Conservation (phyloP, 2,329 filamentous ascomycete genomes). For the Sclerotinia spermophila region DNA sequence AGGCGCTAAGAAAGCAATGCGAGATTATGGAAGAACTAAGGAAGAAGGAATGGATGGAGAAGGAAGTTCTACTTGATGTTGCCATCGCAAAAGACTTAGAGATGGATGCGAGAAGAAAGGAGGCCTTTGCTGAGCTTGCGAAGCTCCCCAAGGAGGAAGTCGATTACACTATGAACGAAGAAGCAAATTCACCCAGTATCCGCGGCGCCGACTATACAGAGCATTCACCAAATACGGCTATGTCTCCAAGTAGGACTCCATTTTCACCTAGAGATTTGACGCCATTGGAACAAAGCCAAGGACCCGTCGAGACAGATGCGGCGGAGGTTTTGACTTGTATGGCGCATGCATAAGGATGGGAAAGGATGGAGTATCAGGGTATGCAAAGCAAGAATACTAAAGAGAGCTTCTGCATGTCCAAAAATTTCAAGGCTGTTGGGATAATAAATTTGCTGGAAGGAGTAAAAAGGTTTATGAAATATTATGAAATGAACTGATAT, state of each 20-base stretch:
- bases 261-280: constrained; percentile 13
- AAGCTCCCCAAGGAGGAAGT: constrained; percentile 27
- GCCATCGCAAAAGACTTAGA: constrained; percentile 64
- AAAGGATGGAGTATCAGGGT: neutral
- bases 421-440: neutral
- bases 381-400: neutral
- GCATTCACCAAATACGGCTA: constrained; percentile 20
- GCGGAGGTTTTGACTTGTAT: constrained; percentile 32
- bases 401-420: neutral
- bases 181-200: neutral
- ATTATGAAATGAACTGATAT: neutral
- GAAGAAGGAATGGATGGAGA: constrained; percentile 72
- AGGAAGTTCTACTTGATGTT: constrained; percentile 75
- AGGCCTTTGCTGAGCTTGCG: constrained; percentile 49
- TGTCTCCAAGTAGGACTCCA: constrained; percentile 16
- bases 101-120: constrained; percentile 57
- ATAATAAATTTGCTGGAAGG: neutral
- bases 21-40: constrained; percentile 63
- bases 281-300: constrained; percentile 19
- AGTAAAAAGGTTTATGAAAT: neutral
- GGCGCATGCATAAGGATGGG: constrained; percentile 25
- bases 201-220: constrained; percentile 13
- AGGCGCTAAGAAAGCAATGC: constrained; percentile 61
- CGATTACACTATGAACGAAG: constrained; percentile 16
- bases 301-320: constrained; percentile 26